A percentile compares a stretch with the other conserved stretches of the same genome.
Evolutionary conservation across 768 basidiomycete species (phyloP).

Genomic region (Amanita fuliginea): DNA sequence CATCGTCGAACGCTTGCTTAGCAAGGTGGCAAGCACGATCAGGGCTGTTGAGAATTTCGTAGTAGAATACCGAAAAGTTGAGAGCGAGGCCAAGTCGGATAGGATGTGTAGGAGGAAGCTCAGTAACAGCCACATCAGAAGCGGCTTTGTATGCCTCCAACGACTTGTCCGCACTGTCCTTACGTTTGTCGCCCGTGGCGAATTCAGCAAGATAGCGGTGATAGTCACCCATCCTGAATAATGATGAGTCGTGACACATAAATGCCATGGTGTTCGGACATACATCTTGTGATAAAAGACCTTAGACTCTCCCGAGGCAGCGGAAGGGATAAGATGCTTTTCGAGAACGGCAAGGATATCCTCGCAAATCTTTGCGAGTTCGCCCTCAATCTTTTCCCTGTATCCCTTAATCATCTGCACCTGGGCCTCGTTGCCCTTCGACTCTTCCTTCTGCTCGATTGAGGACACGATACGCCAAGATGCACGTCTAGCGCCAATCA

Average conservation of each 20-base stretch:
- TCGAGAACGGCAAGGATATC: constrained; percentile 96
- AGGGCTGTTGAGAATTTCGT: constrained; percentile 97
- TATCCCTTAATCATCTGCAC: constrained; percentile 97
- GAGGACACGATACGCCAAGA: constrained; percentile 98
- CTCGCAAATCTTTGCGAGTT: constrained; percentile 97
- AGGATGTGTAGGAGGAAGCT: constrained; percentile 93
- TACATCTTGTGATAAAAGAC: constrained; percentile 99
- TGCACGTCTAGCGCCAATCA: constrained; percentile 95
- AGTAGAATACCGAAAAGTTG: constrained; percentile 99
- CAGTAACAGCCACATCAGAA: constrained; percentile 91
- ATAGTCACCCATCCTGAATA: constrained; percentile 92
- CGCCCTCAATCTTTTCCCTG: constrained; percentile 94
- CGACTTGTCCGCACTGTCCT: constrained; percentile 95
- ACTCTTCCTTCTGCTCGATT: constrained; percentile 99
- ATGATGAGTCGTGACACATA: constrained; percentile 11
- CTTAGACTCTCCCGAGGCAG: constrained; percentile 93
- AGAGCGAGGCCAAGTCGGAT: constrained; percentile 97
- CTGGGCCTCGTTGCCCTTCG: constrained; percentile 94
- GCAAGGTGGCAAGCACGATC: constrained; percentile 98
- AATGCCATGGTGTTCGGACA: constrained; percentile 14
- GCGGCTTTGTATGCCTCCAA: constrained; percentile 97
- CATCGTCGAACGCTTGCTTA: constrained; percentile 98
- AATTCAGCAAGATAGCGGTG: constrained; percentile 99
- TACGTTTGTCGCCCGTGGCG: constrained; percentile 95
- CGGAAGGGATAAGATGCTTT: constrained; percentile 95